Evolutionary conservation across 1,284 basidiomycete species (phyloP), one percentile per base, ranked within the genome.

Genomic region (Agaricales sp.): DNA sequence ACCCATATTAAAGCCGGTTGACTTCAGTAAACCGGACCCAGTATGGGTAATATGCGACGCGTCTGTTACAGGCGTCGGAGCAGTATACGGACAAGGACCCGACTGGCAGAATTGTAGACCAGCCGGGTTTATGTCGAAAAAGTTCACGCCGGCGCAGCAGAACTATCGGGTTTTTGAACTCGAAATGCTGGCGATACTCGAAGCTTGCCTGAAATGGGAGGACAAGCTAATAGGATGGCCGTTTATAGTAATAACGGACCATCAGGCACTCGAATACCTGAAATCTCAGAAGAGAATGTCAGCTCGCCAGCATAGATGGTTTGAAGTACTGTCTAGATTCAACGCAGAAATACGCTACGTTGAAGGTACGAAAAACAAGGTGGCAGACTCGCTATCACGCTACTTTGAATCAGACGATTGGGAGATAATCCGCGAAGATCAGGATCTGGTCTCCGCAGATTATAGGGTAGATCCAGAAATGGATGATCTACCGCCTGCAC

Each of bases 41-140:
- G 71, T 73, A 2, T 74, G 67, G 67, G 46, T 73, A 0, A 66
- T 73, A 1, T 69, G 66, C 46, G 65, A 75, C 43, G 65, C 67
- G 0, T 73, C 66, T 0, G 56, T 61, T 0, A 57, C 60, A 1
- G 66, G 71, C 0, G 53, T 70, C 0, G 67, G 71, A 0, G 63
- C 64, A 0, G 55, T 70, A 52, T 67, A 69, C 45, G 63, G 67
- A 0, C 68, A 70, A 50, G 68, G 69, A 1, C 45, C 48, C 1
- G 55, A 59, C 0, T 72, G 69, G 68, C 52, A 58, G n/a, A 59
- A 55, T 0, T 63, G 64, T 46, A n/a, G 59, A 13, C 64, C 67
- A 0, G 66, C 67, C 0, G 68, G 64, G 1, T 71, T 73, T 47
- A 65, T 67, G 54, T 71, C 66, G 0, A 60, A 61, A 4, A 72